These are phyloP conservation scores for Penicillium maclennaniae DNA, from an alignment of 495 filamentous ascomycete species.

Conservation along the genomic window DNA sequence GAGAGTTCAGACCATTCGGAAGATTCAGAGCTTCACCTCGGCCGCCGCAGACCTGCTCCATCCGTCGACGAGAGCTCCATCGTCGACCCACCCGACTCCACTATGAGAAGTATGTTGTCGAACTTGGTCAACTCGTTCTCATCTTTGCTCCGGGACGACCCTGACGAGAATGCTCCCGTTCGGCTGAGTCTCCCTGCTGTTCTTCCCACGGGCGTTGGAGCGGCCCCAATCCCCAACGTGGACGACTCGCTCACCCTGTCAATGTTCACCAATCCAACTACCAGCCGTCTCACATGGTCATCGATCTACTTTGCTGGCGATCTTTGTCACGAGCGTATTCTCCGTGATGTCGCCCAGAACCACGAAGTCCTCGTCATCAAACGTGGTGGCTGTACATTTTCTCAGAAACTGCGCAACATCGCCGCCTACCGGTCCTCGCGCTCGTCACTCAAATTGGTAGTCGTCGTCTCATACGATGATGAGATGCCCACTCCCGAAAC, in stretches of 20 bases:
- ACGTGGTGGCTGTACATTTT: constrained; percentile 82
- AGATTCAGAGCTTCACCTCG: constrained; percentile 11
- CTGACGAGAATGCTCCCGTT: constrained; percentile 25
- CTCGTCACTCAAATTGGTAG: constrained; percentile 66
- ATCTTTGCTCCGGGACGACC: constrained; percentile 47
- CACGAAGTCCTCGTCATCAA: constrained; percentile 80
- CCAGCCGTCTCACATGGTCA: constrained; percentile 56
- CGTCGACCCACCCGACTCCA: constrained; percentile 41
- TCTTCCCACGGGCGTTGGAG: constrained; percentile 69
- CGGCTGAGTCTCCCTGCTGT: constrained; percentile 60
- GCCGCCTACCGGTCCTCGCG: constrained; percentile 65
- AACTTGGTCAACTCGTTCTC: constrained; percentile 58
- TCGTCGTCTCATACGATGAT: constrained; percentile 70
- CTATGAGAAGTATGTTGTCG: constrained; percentile 49
- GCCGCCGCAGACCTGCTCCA: constrained; percentile 15
- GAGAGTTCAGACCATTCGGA: constrained; percentile 17
- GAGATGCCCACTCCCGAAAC: constrained; percentile 2
- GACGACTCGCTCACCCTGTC: constrained; percentile 51
- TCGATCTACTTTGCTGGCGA: constrained; percentile 67
- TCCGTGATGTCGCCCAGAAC: constrained; percentile 54
- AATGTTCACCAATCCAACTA: constrained; percentile 35
- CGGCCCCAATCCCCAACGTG: constrained; percentile 67
- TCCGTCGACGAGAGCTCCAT: constrained; percentile 22
- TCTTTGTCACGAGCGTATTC: constrained; percentile 61
- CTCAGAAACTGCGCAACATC: constrained; percentile 76